A percentile compares a stretch with the other conserved stretches of the same genome.
Conservation (phyloP, 805 yeast genomes). For the Wickerhamiella dianesei region DNA sequence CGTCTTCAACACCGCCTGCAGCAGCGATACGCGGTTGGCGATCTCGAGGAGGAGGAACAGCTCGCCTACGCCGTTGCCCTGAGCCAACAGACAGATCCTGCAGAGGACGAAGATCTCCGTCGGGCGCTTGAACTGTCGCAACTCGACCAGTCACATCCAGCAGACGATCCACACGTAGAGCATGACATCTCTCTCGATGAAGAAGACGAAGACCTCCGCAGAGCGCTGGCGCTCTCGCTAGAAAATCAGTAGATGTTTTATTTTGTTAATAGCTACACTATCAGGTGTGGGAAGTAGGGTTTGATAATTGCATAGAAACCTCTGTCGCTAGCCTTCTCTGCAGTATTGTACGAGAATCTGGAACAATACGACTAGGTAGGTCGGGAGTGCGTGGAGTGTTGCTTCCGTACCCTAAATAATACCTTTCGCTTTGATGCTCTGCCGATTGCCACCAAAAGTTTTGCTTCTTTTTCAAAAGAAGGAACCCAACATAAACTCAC, state of each 20-base stretch:
- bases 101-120: constrained; percentile 17
- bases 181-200: neutral
- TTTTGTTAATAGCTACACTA: too few relatives aligned
- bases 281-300: too few relatives aligned
- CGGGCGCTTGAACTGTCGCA: constrained; percentile 19
- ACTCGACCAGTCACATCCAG: neutral
- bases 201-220: constrained; percentile 11
- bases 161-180: neutral
- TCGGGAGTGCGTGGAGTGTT: too few relatives aligned
- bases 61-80: constrained; percentile 23
- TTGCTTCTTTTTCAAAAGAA: too few relatives aligned
- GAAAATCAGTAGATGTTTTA: neutral
- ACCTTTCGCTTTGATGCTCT: too few relatives aligned
- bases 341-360: too few relatives aligned
- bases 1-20: constrained; percentile 10
- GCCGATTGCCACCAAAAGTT: too few relatives aligned
- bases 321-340: too few relatives aligned
- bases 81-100: constrained; percentile 16
- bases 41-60: constrained; percentile 23
- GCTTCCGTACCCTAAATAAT: too few relatives aligned
- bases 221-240: constrained; percentile 9
- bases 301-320: too few relatives aligned
- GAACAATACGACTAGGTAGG: too few relatives aligned
- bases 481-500: too few relatives aligned
- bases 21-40: constrained; percentile 11